Evolutionary conservation across 2,329 filamentous ascomycete genomes (phyloP).

Genomic region (Thyridium curvatum): DNA sequence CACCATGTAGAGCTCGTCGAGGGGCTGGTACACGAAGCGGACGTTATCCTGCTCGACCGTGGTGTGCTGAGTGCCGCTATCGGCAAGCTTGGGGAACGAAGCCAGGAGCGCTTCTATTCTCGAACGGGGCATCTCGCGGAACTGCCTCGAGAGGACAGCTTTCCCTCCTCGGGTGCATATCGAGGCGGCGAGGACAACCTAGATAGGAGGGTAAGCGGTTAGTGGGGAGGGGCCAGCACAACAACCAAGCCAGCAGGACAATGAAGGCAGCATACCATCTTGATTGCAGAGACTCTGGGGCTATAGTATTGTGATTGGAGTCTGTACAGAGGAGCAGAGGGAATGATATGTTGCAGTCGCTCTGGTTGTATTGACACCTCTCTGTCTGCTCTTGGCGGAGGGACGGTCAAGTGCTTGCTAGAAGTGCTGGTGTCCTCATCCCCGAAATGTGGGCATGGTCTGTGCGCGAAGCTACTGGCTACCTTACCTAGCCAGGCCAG

Average conservation of each 20-base stretch:
- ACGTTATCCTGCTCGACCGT: constrained; percentile 99
- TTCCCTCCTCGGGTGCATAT: constrained; percentile 98
- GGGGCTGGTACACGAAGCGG: constrained; percentile 96
- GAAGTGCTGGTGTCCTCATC: too few relatives aligned
- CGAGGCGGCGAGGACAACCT: constrained; percentile 98
- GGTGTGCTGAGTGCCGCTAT: constrained; percentile 93
- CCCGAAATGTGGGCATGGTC: constrained; percentile 9
- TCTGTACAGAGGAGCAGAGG: too few relatives aligned
- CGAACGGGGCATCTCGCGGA: constrained; percentile 94
- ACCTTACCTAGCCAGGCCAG: too few relatives aligned
- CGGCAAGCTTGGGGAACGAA: constrained; percentile 94
- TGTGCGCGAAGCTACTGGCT: constrained; percentile 5
- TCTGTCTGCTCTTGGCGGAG: too few relatives aligned
- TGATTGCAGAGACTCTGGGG: constrained; percentile 11
- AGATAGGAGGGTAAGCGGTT: constrained; percentile 6
- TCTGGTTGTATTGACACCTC: too few relatives aligned
- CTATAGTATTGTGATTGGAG: too few relatives aligned
- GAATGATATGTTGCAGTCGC: too few relatives aligned
- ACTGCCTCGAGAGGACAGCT: constrained; percentile 94
- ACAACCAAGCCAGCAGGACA: too few relatives aligned
- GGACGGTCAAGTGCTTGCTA: too few relatives aligned
- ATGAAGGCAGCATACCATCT: constrained; percentile 28
- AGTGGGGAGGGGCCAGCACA: constrained; percentile 11
- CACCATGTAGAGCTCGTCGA: constrained; percentile 99
- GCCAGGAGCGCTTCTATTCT: constrained; percentile 94